These are phyloP conservation scores for Styphnolobium japonicum DNA, from an alignment of 306 rosid species.

Conservation along the genomic window DNA sequence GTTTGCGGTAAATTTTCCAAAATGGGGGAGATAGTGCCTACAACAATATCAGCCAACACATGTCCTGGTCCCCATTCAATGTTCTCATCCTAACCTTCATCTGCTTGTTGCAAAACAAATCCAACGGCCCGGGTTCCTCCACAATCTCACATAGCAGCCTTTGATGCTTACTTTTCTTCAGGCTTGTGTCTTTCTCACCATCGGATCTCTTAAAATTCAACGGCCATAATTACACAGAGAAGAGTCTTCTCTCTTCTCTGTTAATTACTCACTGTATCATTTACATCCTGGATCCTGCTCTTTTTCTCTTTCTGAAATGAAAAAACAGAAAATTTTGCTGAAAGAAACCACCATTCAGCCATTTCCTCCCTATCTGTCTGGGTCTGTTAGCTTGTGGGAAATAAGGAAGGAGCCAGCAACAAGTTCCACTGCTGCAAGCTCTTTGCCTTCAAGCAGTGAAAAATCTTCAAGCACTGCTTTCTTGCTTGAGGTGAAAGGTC, in stretches of 20 bases:
- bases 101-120: constrained; percentile 17
- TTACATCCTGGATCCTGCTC: too few relatives aligned
- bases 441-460: constrained; percentile 73
- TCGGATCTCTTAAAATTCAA: neutral
- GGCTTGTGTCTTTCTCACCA: constrained; percentile 20
- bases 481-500: constrained; percentile 60
- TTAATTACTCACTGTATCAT: too few relatives aligned
- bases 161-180: constrained; percentile 51
- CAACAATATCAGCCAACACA: too few relatives aligned
- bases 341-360: neutral
- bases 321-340: neutral
- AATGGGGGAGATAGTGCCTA: too few relatives aligned
- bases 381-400: constrained; percentile 1
- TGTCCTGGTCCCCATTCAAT: constrained; percentile 27
- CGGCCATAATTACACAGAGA: neutral
- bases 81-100: neutral
- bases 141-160: constrained; percentile 35
- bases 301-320: neutral
- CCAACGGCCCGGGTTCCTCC: constrained; percentile 14
- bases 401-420: constrained; percentile 54
- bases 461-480: constrained; percentile 64
- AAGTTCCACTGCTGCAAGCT: constrained; percentile 55
- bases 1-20: too few relatives aligned
- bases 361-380: neutral
- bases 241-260: neutral